Conservation (phyloP, 2,329 filamentous ascomycete species). For the Diplocarpon mali region DNA sequence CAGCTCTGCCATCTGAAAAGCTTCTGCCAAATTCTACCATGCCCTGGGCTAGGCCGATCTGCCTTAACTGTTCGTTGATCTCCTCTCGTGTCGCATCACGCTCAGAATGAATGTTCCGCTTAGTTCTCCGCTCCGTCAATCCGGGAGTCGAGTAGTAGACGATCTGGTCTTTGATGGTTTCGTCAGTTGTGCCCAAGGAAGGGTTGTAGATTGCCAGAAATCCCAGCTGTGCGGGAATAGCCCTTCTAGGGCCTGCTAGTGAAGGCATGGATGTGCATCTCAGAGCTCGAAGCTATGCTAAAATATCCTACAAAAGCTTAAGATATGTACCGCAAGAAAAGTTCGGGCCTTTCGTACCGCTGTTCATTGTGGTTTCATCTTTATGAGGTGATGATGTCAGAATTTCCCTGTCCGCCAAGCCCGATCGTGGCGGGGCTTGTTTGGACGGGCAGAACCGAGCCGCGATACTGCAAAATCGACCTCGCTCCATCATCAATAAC, state of each 20-base stretch:
- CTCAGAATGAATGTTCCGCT: conserved; percentile 15
- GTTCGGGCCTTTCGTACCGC: no score
- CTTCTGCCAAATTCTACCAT: conserved; percentile 89
- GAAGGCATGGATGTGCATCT: conserved; percentile 21
- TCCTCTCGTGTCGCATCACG: conserved; percentile 42
- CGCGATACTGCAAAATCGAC: no score
- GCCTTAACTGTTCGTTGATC: conserved; percentile 75
- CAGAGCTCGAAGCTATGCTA: not conserved
- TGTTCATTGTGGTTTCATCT: no score
- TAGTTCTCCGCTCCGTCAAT: conserved; percentile 4
- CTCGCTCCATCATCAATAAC: no score
- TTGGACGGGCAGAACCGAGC: no score
- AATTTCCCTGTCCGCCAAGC: no score
- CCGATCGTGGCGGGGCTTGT: no score
- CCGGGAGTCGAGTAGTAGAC: conserved; percentile 62
- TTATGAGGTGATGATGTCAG: not conserved
- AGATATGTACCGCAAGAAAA: no score
- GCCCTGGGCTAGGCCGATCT: conserved; percentile 92
- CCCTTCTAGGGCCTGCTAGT: conserved; percentile 14
- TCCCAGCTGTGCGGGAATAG: conserved; percentile 65
- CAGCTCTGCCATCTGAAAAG: conserved; percentile 65
- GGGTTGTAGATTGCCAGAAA: conserved; percentile 96
- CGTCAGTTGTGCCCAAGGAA: conserved; percentile 52
- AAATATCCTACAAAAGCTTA: not conserved
- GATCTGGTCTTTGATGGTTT: conserved; percentile 63